Base-by-base conservation (phyloP, 2,329 filamentous ascomycete species). In the Curvularia spicifera region DNA sequence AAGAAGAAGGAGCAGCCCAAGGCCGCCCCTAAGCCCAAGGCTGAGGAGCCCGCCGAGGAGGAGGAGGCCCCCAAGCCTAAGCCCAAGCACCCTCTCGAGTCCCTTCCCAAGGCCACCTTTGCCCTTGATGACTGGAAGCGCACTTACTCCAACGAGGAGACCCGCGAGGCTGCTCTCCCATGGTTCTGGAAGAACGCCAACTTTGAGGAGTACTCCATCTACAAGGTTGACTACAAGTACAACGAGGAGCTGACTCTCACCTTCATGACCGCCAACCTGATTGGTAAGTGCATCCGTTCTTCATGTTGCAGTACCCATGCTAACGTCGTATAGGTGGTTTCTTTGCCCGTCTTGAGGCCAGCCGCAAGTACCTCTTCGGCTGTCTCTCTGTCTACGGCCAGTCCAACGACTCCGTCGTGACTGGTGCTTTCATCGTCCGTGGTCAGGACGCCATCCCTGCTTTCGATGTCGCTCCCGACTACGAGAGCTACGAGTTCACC, bases 251-350 rank as follows among this genome's bases (percentile, higher is more conserved):
- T 99, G 70, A 97, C 92, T 77, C 84, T 95, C 81, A 91, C 90
- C 76, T 99, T 99, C 91, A 99, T 99, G 95, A 94, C 92, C 72
- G 91, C 90, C 86, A 99, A 99, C 88, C 84, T 98, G 81, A 94
- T 99, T 78, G 93, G 86, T 83, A 76, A 70, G 81, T 72, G 10
- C n/a, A 44, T 35, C 53, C 20, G 9, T 18, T 4, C 20, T 5
- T 2, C 18, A 37, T 4, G 35, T 10, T 5, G 12, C 9, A 18
- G 28, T 18, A 50, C 13, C 8, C 51, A 39, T 53, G 52, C 65
- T 73, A 66, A 69, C 60, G 15, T 33, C 20, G 7, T 13, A 12
- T 6, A 84, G 82, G 91, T 82, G 95, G 95, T 79, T 97, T 99
- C 88, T 96, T 97, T 84, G 87, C 88, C 80, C 95, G 95, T 85